phyloP scores from a whole-genome alignment of 164 flowering plant species.

The Aristolochia contorta region DNA sequence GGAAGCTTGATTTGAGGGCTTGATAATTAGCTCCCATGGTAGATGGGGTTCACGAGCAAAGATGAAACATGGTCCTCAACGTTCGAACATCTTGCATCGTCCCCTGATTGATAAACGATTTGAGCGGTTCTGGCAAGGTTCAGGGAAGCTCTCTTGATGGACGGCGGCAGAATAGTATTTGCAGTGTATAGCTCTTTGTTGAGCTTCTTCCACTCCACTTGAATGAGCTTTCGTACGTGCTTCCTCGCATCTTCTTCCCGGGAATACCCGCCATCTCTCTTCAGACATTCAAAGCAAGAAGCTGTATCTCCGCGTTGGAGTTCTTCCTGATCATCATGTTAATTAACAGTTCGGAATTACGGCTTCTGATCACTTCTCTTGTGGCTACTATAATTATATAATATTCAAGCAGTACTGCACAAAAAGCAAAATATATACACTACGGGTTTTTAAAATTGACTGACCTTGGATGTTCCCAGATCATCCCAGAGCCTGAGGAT shows the following conservation, averaged over 20 bases:
- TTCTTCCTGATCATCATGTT: slow-evolving; percentile 14
- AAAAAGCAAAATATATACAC: background rate
- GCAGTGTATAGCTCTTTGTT: slow-evolving; percentile 4
- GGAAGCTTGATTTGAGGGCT: no score
- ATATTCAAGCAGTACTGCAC: no score
- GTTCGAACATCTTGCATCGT: background rate
- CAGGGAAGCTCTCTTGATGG: background rate
- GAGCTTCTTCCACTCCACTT: slow-evolving; percentile 15
- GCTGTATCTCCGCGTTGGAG: slow-evolving; percentile 10
- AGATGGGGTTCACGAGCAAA: no score
- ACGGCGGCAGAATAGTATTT: background rate
- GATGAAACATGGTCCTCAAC: background rate
- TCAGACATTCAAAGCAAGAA: slow-evolving; percentile 12
- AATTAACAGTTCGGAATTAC: background rate
- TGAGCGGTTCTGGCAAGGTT: slow-evolving; percentile 8
- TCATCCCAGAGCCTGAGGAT: slow-evolving; percentile 33
- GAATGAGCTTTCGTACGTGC: slow-evolving; percentile 6
- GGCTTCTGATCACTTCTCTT: no score
- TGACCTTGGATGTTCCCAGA: slow-evolving; percentile 27
- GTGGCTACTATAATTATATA: no score
- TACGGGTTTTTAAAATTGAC: background rate
- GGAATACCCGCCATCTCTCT: background rate
- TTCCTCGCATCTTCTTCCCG: slow-evolving; percentile 7
- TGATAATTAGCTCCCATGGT: no score
- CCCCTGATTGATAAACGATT: slow-evolving; percentile 10